These are phyloP conservation scores for Meira miltonrushii DNA, from an alignment of 1,284 basidiomycete species.

Conservation along the genomic window DNA sequence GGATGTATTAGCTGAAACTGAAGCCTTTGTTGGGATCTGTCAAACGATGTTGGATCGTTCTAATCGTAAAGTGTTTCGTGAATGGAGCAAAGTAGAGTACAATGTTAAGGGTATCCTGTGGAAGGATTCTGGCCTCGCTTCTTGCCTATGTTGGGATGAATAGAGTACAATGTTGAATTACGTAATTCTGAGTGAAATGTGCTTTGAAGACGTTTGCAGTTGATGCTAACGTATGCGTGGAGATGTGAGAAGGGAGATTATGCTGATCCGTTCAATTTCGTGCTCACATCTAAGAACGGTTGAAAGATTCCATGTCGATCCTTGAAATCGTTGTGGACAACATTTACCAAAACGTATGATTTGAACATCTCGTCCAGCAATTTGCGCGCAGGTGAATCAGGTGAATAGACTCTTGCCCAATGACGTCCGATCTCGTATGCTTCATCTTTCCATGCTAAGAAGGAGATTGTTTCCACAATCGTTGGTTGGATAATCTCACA, in stretches of 20 bases:
- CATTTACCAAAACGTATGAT: constrained; percentile 48
- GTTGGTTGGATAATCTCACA: constrained; percentile 95
- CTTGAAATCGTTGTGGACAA: constrained; percentile 52
- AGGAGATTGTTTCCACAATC: constrained; percentile 69
- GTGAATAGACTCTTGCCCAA: constrained; percentile 47
- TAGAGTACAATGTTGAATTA: too few relatives aligned
- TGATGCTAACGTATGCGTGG: constrained; percentile 1
- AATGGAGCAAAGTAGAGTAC: too few relatives aligned
- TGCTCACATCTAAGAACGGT: constrained; percentile 31
- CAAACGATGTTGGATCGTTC: too few relatives aligned
- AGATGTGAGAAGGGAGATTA: neutral
- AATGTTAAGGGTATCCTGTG: too few relatives aligned
- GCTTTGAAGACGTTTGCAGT: neutral
- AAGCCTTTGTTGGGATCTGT: too few relatives aligned
- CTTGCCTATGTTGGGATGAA: too few relatives aligned
- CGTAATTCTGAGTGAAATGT: too few relatives aligned
- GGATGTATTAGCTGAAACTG: too few relatives aligned
- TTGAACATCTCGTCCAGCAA: constrained; percentile 42
- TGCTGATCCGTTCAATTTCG: neutral
- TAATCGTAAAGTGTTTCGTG: too few relatives aligned
- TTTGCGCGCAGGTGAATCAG: constrained; percentile 29
- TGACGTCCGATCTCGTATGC: constrained; percentile 50
- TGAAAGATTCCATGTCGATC: constrained; percentile 42
- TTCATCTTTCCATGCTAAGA: constrained; percentile 53
- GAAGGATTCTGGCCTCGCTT: too few relatives aligned